Evolutionary conservation across 768 basidiomycete species (phyloP), one percentile per base, ranked within the genome.

Genomic region (Boletus rubropictus): DNA sequence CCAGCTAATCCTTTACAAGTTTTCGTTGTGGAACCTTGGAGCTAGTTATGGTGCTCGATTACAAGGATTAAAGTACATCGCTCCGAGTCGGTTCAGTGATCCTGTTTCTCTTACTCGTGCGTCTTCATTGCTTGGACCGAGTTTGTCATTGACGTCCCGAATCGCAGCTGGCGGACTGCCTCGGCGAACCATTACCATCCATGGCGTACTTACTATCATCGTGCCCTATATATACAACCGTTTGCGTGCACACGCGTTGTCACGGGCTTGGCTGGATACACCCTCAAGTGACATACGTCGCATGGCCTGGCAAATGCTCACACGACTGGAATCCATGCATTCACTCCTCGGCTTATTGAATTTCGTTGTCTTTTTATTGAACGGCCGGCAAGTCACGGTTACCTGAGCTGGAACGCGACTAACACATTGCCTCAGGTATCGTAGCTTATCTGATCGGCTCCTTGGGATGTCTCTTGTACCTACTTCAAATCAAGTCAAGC

Each of bases 201-300:
- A 96, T 56, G 81, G 83, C 21, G 54, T 76, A 8, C 66, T 94
- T 42, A 89, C 89, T 0, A 73, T 92, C 29, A 54, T 92, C 33
- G 59, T 86, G 2, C 89, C 89, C 1, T 96, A 96, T 60, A 48
- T 92, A 5, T 82, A 91, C 60, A 76, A 74, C 33, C 86, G 88
- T 40, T 57, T 94, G 39, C 80, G 89, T 31, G 61, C 75, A 3
- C 74, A 87, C 62, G 91, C 90, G 1, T 72, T 96, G 18, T 89
- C 89, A 2, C 72, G 73, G 52, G 82, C 92, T 35, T 96, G 93
- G 93, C 91, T 92, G 1, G 93, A 96, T 62, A 79, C 86, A 3
- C 93, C 93, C 3, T 80, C 84, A 24, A 82, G 80, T 36, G 88
- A 93, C 66, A 71, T 71, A 52, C 75, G 87, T 33, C 79, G 86